Evolutionary conservation across 2,329 filamentous ascomycete species (phyloP).

Genomic region (Aureobasidium sp.): DNA sequence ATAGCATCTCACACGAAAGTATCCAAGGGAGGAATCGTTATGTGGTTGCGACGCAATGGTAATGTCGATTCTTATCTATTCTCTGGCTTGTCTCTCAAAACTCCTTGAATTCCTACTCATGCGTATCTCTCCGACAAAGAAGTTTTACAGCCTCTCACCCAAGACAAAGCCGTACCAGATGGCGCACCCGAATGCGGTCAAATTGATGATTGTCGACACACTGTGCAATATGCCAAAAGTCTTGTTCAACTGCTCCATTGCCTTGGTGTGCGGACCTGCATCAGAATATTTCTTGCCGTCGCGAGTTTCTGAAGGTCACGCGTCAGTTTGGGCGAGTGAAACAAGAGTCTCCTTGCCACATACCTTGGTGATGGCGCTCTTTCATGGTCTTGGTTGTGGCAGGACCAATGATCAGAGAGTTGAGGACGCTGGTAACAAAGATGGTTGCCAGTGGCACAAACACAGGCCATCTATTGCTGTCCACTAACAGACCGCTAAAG

Average conservation of each 20-base stretch:
- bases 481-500: conserved; percentile 43
- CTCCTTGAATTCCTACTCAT: neutral
- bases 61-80: neutral
- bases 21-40: neutral
- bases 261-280: conserved; percentile 67
- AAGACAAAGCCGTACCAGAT: conserved; percentile 74
- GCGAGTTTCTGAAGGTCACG: conserved; percentile 54
- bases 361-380: conserved; percentile 72
- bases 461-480: conserved; percentile 56
- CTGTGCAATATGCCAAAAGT: conserved; percentile 75
- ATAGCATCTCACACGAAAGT: neutral
- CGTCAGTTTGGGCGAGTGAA: neutral
- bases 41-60: neutral
- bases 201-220: conserved; percentile 70
- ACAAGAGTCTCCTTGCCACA: conserved; percentile 22
- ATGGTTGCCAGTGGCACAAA: conserved; percentile 63
- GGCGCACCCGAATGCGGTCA: conserved; percentile 61
- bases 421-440: conserved; percentile 63
- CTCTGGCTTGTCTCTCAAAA: too few relatives aligned
- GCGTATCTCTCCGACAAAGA: neutral
- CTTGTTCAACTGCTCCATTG: conserved; percentile 77
- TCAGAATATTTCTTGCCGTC: conserved; percentile 88
- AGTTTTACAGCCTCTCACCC: conserved; percentile 48
- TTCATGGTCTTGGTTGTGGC: conserved; percentile 67
- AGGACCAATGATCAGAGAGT: conserved; percentile 66